Evolutionary conservation across 768 basidiomycete genomes (phyloP).

Genomic region (Dictyophora rubrovolvata): DNA sequence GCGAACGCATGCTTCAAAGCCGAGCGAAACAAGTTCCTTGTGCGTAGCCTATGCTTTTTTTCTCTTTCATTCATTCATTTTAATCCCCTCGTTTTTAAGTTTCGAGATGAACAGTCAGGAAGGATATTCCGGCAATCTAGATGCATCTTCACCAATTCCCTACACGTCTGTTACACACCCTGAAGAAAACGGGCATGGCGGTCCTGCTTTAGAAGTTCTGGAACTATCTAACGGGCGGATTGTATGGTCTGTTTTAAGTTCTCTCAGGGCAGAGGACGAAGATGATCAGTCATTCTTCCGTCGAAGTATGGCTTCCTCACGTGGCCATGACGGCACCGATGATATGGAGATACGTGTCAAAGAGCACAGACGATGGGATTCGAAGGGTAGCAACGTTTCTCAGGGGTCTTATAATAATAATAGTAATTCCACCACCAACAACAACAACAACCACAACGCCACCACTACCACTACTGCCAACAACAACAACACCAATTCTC

Average conservation of each 20-base stretch:
- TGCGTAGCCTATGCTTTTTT: background rate
- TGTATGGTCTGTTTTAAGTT: conserved; percentile 71
- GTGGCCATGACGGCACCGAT: conserved; percentile 36
- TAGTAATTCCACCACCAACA: background rate
- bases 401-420: background rate
- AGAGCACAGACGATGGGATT: conserved; percentile 58
- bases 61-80: background rate
- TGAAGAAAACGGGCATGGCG: conserved; percentile 12
- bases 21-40: conserved; percentile 10
- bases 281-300: conserved; percentile 41
- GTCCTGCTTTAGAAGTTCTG: conserved; percentile 66
- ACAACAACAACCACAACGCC: background rate
- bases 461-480: background rate
- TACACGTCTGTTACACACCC: background rate
- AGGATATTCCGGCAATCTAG: background rate
- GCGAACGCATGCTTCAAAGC: conserved; percentile 11
- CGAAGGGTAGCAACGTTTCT: conserved; percentile 53
- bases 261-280: conserved; percentile 70
- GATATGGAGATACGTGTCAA: conserved; percentile 67
- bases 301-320: conserved; percentile 9
- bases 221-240: conserved; percentile 83
- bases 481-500: conserved; percentile 39
- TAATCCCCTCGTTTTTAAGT: background rate
- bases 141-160: background rate
- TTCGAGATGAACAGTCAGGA: conserved; percentile 1